Evolutionary conservation across 352 stramenopile genomes (phyloP), one percentile per base, ranked within the genome.

Genomic region (Phytophthora constricta): DNA sequence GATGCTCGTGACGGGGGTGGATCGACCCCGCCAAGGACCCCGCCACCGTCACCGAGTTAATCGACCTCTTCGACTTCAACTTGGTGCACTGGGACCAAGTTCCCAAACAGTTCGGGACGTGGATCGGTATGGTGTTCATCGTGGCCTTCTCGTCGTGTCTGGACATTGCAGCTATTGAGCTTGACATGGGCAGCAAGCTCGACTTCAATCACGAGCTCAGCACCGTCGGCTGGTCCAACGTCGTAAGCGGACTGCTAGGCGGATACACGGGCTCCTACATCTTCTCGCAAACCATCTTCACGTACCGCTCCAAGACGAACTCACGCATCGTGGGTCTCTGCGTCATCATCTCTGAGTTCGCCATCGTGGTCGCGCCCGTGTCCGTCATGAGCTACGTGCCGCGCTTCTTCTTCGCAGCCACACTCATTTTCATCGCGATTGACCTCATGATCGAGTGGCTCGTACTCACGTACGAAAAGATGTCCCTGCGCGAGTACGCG

Each of bases 231-330:
- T 93, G 98, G 66, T 98, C 89, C 31, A 99, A 99, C 79, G 74
- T 99, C 14, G 71, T 99, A 8, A 98, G 87, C 46, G 97, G 97
- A 0, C 17, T 99, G 19, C 88, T 95, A 0, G 97, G 97, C 25
- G 97, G 97, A 43, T 99, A 98, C 83, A 99, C 97, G 11, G 97
- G 97, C 11, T 98, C 87, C 23, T 99, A 99, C 76, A 99, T 99
- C 61, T 99, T 99, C 75, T 97, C 83, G 26, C 97, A 99, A 83
- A 99, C 95, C 27, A 98, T 99, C 59, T 99, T 99, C 76, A 98
- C 96, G 14, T 98, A 93, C 70, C 84, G 92, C 19, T 97, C 92
- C 59, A 89, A 90, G 49, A 90, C 90, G 65, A 93, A 97, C 68
- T 95, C 86, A 33, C 77, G 93, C 20, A 90, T 96, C 56, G 94